Evolutionary conservation across 306 rosid species (phyloP).

Genomic region (Vigna unguiculata): DNA sequence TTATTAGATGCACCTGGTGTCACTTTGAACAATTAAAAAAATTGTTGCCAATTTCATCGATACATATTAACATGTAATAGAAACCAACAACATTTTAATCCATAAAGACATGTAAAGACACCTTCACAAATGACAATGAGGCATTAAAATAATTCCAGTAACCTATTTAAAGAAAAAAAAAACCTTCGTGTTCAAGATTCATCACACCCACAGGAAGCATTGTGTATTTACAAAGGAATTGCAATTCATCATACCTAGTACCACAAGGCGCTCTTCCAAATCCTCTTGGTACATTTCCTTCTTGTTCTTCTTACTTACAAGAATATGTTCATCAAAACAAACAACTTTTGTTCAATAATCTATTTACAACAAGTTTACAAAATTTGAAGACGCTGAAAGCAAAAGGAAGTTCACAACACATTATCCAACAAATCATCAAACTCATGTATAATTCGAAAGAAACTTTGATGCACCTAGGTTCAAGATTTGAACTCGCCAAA

Average conservation of each 20-base stretch:
- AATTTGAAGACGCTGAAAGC: conserved; percentile 9
- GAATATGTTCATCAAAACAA: conserved; percentile 58
- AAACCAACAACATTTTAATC: conserved; percentile 8
- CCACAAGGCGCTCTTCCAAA: conserved; percentile 87
- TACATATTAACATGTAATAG: conserved; percentile 20
- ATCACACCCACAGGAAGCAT: conserved; percentile 2
- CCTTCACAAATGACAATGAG: background rate
- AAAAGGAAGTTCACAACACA: background rate
- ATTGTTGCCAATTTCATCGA: background rate
- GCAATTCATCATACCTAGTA: conserved; percentile 55
- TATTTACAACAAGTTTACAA: conserved; percentile 9
- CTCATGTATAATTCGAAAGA: no score
- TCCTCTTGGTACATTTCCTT: conserved; percentile 92
- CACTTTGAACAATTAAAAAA: conserved; percentile 16
- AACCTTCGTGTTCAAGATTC: background rate
- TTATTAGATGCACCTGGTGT: background rate
- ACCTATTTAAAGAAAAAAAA: conserved; percentile 2
- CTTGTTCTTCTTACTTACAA: conserved; percentile 83
- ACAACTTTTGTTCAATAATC: conserved; percentile 33
- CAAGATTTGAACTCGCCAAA: no score
- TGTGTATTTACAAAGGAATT: conserved; percentile 18
- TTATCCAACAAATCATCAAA: background rate
- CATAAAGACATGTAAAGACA: background rate
- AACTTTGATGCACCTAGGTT: no score
- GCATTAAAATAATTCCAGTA: conserved; percentile 1